A percentile compares a stretch with the other conserved stretches of the same genome.
These are phyloP conservation scores for Fusarium sp. DNA, from an alignment of 2,329 filamentous ascomycete genomes.

Conservation along the genomic window DNA sequence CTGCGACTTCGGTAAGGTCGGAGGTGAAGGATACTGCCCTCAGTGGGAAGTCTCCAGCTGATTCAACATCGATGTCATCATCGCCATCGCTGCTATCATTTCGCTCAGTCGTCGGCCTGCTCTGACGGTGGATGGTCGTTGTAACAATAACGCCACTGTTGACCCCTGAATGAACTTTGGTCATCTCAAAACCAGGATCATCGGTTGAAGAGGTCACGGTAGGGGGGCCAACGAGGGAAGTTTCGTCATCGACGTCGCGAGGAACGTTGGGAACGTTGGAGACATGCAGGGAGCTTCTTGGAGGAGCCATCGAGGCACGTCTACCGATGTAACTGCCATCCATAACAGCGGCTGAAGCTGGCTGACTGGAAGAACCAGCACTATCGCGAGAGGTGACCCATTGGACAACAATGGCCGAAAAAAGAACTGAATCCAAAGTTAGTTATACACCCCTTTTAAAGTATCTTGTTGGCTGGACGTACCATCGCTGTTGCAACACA, in stretches of 20 bases:
- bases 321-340: slow-evolving; percentile 25
- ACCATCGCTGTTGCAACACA: slow-evolving; percentile 74
- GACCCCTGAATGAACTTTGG: slow-evolving; percentile 28
- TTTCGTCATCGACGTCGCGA: slow-evolving; percentile 42
- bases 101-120: slow-evolving; percentile 36
- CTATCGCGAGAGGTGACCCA: slow-evolving; percentile 66
- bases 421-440: slow-evolving; percentile 60
- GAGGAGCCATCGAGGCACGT: slow-evolving; percentile 12
- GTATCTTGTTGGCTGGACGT: slow-evolving; percentile 38
- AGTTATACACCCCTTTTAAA: not conserved
- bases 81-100: slow-evolving; percentile 10
- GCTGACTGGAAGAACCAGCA: slow-evolving; percentile 47
- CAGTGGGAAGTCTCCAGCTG: slow-evolving; percentile 19
- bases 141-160: slow-evolving; percentile 49
- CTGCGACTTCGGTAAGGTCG: slow-evolving; percentile 20
- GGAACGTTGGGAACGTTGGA: slow-evolving; percentile 22
- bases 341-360: slow-evolving; percentile 10
- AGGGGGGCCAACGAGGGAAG: slow-evolving; percentile 39
- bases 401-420: slow-evolving; percentile 70
- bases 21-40: slow-evolving; percentile 22
- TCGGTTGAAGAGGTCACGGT: slow-evolving; percentile 36
- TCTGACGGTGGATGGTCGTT: slow-evolving; percentile 53
- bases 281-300: slow-evolving; percentile 6
- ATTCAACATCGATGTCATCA: slow-evolving; percentile 20
- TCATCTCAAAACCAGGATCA: slow-evolving; percentile 31